Conservation (phyloP, 1,284 basidiomycete genomes). For the Fomitopsis pinicola region DNA sequence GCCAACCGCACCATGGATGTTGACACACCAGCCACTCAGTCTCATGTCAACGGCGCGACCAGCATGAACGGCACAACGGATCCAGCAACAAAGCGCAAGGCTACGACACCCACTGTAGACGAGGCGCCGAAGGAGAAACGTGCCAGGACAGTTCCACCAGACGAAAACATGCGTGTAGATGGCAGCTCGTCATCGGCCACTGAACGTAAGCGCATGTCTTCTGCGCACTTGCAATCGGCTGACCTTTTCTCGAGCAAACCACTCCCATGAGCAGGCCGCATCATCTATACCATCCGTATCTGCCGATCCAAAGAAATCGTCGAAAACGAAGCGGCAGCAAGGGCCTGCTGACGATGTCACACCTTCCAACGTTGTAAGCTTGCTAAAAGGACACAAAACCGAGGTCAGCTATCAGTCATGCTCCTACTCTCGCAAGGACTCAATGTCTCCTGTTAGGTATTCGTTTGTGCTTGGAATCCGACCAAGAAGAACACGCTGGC, state of each 20-base stretch:
- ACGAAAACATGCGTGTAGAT: conserved; percentile 22
- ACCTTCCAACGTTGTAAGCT: conserved; percentile 29
- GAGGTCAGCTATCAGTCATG: conserved; percentile 41
- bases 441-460: conserved; percentile 50
- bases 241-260: neutral
- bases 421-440: neutral
- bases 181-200: conserved; percentile 17
- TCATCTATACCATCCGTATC: neutral
- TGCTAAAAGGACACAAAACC: conserved; percentile 55
- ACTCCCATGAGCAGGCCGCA: conserved; percentile 1
- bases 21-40: neutral
- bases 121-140: conserved; percentile 27
- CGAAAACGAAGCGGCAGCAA: neutral
- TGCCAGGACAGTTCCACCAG: conserved; percentile 18
- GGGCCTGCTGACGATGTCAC: conserved; percentile 5
- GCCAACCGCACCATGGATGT: neutral
- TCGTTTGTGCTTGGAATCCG: conserved; percentile 80
- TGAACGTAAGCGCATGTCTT: conserved; percentile 21
- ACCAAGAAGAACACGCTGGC: conserved; percentile 57
- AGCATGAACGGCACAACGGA: conserved; percentile 16
- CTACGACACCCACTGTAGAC: conserved; percentile 21
- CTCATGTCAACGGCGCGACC: conserved; percentile 2
- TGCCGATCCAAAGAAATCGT: conserved; percentile 1
- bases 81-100: conserved; percentile 25
- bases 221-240: neutral